These are phyloP conservation scores for Przewalskia tangutica DNA, from an alignment of 257 asterid genomes.

Conservation along the genomic window DNA sequence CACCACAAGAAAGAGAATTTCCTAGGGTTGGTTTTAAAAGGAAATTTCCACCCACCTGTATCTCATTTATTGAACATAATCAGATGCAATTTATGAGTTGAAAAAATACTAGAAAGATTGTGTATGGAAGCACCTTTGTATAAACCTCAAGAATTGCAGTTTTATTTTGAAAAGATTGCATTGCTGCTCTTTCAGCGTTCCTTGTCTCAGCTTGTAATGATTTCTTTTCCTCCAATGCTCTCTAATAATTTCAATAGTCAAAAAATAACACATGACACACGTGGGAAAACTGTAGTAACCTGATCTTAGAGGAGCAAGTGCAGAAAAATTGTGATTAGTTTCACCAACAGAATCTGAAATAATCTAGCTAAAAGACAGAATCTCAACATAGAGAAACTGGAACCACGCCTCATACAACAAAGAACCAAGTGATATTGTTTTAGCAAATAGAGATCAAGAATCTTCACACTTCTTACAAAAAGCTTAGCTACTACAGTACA, in stretches of 20 bases:
- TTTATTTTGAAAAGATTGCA: slow-evolving; percentile 65
- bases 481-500: background rate
- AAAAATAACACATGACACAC: background rate
- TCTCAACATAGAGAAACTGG: background rate
- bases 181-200: slow-evolving; percentile 65
- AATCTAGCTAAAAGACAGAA: background rate
- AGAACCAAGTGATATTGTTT: background rate
- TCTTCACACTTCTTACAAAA: background rate
- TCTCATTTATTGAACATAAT: too few species aligned
- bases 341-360: background rate
- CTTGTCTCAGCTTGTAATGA: slow-evolving; percentile 43
- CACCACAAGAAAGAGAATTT: background rate
- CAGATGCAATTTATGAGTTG: too few species aligned
- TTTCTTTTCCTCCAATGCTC: slow-evolving; percentile 68
- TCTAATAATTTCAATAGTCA: slow-evolving; percentile 27
- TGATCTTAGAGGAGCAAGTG: background rate
- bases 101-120: too few species aligned
- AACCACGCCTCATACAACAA: background rate
- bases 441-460: background rate
- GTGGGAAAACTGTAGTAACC: background rate
- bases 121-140: slow-evolving; percentile 39
- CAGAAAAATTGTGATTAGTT: background rate
- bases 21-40: background rate
- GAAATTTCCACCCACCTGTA: too few species aligned
- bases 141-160: slow-evolving; percentile 54